These are phyloP conservation scores for Flammula alnicola DNA, from an alignment of 1,284 basidiomycete genomes.

Conservation along the genomic window DNA sequence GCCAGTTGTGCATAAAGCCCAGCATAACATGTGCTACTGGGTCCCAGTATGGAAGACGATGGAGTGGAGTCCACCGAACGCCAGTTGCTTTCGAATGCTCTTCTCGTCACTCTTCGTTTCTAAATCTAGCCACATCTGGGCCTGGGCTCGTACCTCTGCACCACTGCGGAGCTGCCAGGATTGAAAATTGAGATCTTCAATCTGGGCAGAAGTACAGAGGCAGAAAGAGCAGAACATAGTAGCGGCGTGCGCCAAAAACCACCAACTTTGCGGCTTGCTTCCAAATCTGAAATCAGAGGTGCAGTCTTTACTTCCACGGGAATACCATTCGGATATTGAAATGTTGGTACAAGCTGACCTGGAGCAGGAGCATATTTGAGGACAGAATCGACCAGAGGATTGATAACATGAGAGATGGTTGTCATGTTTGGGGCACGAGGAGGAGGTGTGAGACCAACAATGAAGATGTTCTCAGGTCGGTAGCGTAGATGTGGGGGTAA, in stretches of 20 bases:
- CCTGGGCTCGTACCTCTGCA: conserved; percentile 19
- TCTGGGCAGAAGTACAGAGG: conserved; percentile 1
- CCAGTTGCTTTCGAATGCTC: conserved; percentile 24
- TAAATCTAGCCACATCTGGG: conserved; percentile 16
- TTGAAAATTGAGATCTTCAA: conserved; percentile 19
- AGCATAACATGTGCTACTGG: conserved; percentile 35
- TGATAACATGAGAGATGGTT: conserved; percentile 16
- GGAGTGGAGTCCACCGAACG: conserved; percentile 34
- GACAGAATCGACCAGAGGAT: conserved; percentile 17
- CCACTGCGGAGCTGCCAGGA: conserved; percentile 17
- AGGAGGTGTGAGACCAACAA: conserved; percentile 23
- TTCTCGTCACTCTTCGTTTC: conserved; percentile 13
- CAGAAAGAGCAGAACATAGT: conserved; percentile 32
- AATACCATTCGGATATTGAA: conserved; percentile 26
- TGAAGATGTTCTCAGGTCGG: conserved; percentile 21
- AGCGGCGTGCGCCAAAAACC: conserved; percentile 27
- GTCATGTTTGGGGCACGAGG: conserved; percentile 19
- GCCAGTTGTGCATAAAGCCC: conserved; percentile 40
- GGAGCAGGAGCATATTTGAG: conserved; percentile 18
- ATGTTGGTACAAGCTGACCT: conserved; percentile 22
- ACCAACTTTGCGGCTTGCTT: conserved; percentile 28
- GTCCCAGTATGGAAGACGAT: conserved; percentile 32
- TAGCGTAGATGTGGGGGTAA: conserved; percentile 20
- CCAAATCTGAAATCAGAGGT: conserved; percentile 36
- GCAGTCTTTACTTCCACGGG: no score